These are phyloP conservation scores for Herpetospermum pedunculosum DNA, from an alignment of 306 rosid species.

Conservation along the genomic window DNA sequence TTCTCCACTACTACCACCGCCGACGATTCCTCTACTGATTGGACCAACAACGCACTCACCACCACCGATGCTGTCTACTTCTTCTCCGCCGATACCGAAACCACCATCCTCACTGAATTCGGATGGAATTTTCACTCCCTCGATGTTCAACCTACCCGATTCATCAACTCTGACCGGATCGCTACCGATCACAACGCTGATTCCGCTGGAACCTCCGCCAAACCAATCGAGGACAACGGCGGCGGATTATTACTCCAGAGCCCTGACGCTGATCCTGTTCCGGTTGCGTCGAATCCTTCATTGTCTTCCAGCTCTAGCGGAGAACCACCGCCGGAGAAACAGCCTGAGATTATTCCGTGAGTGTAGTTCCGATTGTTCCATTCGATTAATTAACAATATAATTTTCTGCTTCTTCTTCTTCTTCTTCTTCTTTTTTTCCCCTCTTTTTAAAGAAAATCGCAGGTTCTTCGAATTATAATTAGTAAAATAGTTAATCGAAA, in stretches of 20 bases:
- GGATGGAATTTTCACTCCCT: conserved; percentile 53
- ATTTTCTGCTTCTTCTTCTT: no score
- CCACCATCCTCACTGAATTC: conserved; percentile 45
- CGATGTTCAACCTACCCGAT: neutral
- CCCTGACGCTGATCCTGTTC: conserved; percentile 17
- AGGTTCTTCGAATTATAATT: neutral
- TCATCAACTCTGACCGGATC: conserved; percentile 19
- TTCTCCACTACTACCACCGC: no score
- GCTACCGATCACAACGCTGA: conserved; percentile 16
- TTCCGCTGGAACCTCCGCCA: conserved; percentile 13
- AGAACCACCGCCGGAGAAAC: conserved; percentile 70
- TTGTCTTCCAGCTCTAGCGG: conserved; percentile 77
- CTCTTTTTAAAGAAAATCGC: no score
- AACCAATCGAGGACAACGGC: neutral
- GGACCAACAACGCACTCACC: neutral
- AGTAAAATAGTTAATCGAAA: neutral
- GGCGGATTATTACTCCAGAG: neutral
- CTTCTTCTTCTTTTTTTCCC: no score
- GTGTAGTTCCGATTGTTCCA: conserved; percentile 33
- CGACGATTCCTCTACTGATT: conserved; percentile 28
- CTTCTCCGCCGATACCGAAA: conserved; percentile 13
- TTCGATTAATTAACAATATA: no score
- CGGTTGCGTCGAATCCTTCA: conserved; percentile 47
- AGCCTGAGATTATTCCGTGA: conserved; percentile 69
- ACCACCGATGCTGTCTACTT: neutral